Conservation (phyloP, 179 eudicot species). For the Corrigiola litoralis region DNA sequence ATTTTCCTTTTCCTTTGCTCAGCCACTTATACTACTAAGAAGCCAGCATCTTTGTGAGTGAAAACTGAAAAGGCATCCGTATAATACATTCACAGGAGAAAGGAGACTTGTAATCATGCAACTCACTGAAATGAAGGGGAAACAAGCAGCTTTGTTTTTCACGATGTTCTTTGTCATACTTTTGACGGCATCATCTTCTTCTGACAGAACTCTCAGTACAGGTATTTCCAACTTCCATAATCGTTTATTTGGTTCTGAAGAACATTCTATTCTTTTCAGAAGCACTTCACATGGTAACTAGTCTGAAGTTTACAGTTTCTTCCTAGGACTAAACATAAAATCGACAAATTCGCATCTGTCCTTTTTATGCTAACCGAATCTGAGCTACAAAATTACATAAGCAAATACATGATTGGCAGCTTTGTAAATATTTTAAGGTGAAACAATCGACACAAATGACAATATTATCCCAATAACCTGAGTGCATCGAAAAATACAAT, state of each 20-base stretch:
- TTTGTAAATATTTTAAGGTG: too few species aligned
- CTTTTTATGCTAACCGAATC: too few species aligned
- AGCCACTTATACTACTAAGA: too few species aligned
- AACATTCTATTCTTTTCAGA: not conserved
- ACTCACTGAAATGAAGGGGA: constrained; percentile 5
- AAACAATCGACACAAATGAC: not conserved
- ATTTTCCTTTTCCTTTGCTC: too few species aligned
- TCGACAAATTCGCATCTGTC: too few species aligned
- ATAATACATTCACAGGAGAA: too few species aligned
- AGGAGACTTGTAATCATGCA: too few species aligned
- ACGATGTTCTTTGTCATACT: constrained; percentile 6
- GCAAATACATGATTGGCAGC: too few species aligned
- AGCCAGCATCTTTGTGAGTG: too few species aligned
- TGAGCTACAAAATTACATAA: too few species aligned
- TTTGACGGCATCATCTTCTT: constrained; percentile 6
- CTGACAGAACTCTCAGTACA: not conserved
- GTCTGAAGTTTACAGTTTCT: not conserved
- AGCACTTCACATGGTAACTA: not conserved
- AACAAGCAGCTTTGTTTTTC: constrained; percentile 10
- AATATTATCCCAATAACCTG: not conserved
- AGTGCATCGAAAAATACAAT: not conserved
- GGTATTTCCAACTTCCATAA: constrained; percentile 7
- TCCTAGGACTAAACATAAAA: not conserved
- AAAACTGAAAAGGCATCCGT: too few species aligned
- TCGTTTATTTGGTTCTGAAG: not conserved